A percentile compares a stretch with the other conserved stretches of the same genome.
Conservation (phyloP, 768 basidiomycete species). For the Termitomyces sp. region DNA sequence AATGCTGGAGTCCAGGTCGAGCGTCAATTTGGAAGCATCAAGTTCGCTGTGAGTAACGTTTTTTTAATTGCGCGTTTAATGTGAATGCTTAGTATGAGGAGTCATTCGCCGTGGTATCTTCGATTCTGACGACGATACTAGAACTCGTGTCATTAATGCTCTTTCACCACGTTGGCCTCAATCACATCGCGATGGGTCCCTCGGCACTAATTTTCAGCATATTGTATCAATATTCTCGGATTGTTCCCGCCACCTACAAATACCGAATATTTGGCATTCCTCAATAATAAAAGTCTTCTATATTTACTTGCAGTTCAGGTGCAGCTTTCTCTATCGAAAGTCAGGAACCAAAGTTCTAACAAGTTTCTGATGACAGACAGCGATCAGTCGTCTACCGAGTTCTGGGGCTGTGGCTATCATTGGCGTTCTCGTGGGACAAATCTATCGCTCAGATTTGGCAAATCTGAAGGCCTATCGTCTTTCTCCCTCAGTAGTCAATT, state of each 20-base stretch:
- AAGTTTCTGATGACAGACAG: slow-evolving; percentile 46
- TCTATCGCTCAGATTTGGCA: slow-evolving; percentile 82
- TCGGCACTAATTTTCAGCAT: slow-evolving; percentile 74
- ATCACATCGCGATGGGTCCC: slow-evolving; percentile 74
- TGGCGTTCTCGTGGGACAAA: slow-evolving; percentile 67
- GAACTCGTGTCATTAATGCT: slow-evolving; percentile 65
- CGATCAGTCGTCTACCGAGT: slow-evolving; percentile 62
- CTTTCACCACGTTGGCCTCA: slow-evolving; percentile 65
- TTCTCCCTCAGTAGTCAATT: slow-evolving; percentile 50
- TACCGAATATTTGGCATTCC: slow-evolving; percentile 74
- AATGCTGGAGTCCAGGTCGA: slow-evolving; percentile 71
- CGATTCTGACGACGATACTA: slow-evolving; percentile 60
- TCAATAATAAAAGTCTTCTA: slow-evolving; percentile 73
- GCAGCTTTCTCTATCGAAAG: slow-evolving; percentile 14
- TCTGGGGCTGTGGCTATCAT: slow-evolving; percentile 59
- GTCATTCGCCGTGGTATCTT: slow-evolving; percentile 77
- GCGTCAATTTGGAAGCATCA: slow-evolving; percentile 81
- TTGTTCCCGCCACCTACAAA: slow-evolving; percentile 73
- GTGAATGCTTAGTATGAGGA: slow-evolving; percentile 24
- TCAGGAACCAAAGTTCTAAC: not conserved
- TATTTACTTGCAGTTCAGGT: slow-evolving; percentile 78
- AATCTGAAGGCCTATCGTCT: slow-evolving; percentile 79
- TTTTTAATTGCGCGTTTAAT: not conserved
- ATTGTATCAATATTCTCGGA: slow-evolving; percentile 77
- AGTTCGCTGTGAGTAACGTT: slow-evolving; percentile 67